Percentiles rank a stretch among this genome's conserved stretches.
phyloP scores from a whole-genome alignment of 805 yeast species.

The Komagataella mondaviorum region DNA sequence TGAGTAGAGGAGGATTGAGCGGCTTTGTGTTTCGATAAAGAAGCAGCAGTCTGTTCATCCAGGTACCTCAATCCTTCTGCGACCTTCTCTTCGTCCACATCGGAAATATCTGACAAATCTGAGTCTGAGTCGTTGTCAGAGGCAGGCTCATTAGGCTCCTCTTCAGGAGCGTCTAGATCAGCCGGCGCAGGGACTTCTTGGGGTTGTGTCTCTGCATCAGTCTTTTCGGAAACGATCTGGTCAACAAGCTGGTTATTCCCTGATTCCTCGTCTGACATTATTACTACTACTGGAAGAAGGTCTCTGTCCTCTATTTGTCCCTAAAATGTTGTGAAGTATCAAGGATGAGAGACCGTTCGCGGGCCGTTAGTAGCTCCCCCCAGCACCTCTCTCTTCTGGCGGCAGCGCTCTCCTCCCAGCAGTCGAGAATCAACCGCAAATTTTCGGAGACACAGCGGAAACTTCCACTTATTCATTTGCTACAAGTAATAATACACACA shows the following conservation, averaged over 20 bases:
- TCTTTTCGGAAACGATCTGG: not conserved
- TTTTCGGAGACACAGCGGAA: not conserved
- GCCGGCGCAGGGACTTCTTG: not conserved
- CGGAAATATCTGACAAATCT: conserved; percentile 21
- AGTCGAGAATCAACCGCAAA: not conserved
- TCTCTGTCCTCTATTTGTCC: not conserved
- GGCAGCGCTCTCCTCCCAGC: not conserved
- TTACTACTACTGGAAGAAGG: not conserved
- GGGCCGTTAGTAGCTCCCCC: not conserved
- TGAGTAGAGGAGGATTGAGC: not conserved
- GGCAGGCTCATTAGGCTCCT: not conserved
- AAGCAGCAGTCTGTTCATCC: conserved; percentile 9
- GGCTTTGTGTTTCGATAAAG: conserved; percentile 7
- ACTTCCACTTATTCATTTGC: not conserved
- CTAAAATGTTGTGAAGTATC: not conserved
- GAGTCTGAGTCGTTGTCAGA: not conserved
- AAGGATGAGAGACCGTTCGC: not conserved
- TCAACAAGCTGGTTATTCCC: not conserved
- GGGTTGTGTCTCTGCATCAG: not conserved
- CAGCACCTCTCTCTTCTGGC: not conserved
- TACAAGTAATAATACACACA: conserved; percentile 6
- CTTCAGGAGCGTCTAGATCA: not conserved
- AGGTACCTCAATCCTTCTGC: conserved; percentile 5
- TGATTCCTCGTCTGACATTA: not conserved
- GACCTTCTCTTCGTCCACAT: conserved; percentile 22